Evolutionary conservation across 306 rosid genomes (phyloP).

Genomic region (Sesbania bispinosa): DNA sequence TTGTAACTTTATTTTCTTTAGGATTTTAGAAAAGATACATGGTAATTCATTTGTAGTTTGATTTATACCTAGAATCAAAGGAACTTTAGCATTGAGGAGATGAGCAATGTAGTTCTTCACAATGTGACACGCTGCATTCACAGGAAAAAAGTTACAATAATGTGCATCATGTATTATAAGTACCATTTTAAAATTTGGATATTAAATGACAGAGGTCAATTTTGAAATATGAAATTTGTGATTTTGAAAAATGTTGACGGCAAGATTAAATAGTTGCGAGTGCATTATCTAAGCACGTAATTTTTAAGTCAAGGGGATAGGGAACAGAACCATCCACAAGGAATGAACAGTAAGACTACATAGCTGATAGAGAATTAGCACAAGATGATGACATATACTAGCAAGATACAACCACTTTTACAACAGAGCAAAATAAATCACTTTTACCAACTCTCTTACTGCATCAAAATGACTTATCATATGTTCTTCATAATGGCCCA

Average conservation of each 20-base stretch:
- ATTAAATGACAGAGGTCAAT: too few species aligned
- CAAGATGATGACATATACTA: background rate
- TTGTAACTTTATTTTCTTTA: background rate
- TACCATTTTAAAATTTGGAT: background rate
- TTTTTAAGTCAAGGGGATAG: background rate
- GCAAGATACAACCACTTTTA: background rate
- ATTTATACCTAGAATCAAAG: constrained; percentile 79
- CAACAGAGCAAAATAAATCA: constrained; percentile 2
- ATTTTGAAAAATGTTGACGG: background rate
- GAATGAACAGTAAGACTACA: background rate
- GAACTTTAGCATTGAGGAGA: constrained; percentile 72
- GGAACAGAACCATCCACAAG: background rate
- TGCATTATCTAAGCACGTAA: background rate
- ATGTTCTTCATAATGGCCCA: constrained; percentile 27
- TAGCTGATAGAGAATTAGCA: background rate
- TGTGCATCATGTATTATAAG: background rate
- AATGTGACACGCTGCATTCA: constrained; percentile 75
- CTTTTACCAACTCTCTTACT: constrained; percentile 37
- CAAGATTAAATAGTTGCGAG: background rate
- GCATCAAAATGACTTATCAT: constrained; percentile 38
- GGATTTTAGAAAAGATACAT: background rate
- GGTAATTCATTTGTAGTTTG: background rate
- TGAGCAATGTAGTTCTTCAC: constrained; percentile 84
- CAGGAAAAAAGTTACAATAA: constrained; percentile 15
- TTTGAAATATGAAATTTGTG: background rate